Evolutionary conservation across 768 basidiomycete species (phyloP).

Genomic region (Imleria badia): DNA sequence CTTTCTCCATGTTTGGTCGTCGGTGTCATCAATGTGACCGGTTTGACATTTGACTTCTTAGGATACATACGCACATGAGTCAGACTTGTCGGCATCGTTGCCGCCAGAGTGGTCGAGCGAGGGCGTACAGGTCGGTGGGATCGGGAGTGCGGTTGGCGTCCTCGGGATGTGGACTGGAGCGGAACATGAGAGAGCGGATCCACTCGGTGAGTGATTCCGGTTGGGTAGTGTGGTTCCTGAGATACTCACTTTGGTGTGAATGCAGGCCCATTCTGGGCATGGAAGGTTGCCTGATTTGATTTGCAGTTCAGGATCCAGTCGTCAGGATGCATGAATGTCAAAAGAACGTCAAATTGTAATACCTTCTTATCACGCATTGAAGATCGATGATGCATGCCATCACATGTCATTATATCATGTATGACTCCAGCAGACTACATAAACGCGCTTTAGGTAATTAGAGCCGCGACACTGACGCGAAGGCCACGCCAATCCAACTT

Average conservation of each 20-base stretch:
- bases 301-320: not conserved
- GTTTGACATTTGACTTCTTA: conserved; percentile 3
- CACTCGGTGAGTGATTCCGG: conserved; percentile 36
- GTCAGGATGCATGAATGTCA: not conserved
- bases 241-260: not conserved
- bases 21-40: not conserved
- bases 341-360: not conserved
- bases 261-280: conserved; percentile 44
- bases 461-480: too few relatives aligned
- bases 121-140: conserved; percentile 55
- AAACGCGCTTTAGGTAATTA: too few relatives aligned
- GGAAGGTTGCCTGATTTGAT: conserved; percentile 37
- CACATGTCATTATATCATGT: too few relatives aligned
- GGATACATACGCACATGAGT: conserved; percentile 31
- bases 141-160: conserved; percentile 52
- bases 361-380: not conserved
- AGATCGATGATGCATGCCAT: not conserved
- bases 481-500: too few relatives aligned
- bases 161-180: conserved; percentile 59
- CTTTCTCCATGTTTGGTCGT: not conserved
- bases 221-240: not conserved
- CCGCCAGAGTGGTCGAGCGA: conserved; percentile 52
- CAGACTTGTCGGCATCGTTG: conserved; percentile 31
- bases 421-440: too few relatives aligned
- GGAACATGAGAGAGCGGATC: conserved; percentile 43